Conservation (phyloP, 2,329 filamentous ascomycete genomes). For the Penicillium janthinellum region DNA sequence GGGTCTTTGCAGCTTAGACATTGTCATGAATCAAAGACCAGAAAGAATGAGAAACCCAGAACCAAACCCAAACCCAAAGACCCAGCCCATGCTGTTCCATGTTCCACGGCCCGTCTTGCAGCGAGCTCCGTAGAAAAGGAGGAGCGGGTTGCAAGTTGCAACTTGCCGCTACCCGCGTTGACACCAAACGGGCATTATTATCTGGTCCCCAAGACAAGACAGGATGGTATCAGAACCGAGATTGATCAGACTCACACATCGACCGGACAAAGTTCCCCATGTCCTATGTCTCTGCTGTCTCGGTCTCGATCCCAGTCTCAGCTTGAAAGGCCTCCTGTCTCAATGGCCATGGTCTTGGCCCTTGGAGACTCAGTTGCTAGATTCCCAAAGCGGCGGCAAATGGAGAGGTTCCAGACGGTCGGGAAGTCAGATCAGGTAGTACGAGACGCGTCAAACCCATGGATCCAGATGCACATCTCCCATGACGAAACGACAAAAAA, state of each 20-base stretch:
- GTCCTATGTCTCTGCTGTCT: no score
- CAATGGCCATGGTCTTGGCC: not conserved
- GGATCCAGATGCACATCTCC: not conserved
- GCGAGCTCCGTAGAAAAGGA: not conserved
- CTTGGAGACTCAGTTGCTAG: no score
- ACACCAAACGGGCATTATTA: not conserved
- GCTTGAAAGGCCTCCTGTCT: no score
- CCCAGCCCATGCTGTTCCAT: not conserved
- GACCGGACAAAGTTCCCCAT: no score
- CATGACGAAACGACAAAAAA: not conserved
- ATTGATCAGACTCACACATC: no score
- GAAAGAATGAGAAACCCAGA: not conserved
- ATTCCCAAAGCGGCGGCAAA: constrained; percentile 17
- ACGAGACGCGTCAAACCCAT: constrained; percentile 4
- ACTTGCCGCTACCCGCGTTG: not conserved
- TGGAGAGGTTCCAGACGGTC: constrained; percentile 14
- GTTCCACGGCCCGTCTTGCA: constrained; percentile 14
- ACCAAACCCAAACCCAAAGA: not conserved
- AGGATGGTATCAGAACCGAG: not conserved
- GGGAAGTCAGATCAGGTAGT: constrained; percentile 19
- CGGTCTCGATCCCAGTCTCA: no score
- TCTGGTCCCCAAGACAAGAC: no score
- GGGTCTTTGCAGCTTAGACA: constrained; percentile 27
- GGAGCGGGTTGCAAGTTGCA: not conserved
- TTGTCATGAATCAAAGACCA: constrained; percentile 17